Evolutionary conservation across 83 land plant species (phyloP), one percentile per base, ranked within the genome.

Genomic region (Larix sibirica): DNA sequence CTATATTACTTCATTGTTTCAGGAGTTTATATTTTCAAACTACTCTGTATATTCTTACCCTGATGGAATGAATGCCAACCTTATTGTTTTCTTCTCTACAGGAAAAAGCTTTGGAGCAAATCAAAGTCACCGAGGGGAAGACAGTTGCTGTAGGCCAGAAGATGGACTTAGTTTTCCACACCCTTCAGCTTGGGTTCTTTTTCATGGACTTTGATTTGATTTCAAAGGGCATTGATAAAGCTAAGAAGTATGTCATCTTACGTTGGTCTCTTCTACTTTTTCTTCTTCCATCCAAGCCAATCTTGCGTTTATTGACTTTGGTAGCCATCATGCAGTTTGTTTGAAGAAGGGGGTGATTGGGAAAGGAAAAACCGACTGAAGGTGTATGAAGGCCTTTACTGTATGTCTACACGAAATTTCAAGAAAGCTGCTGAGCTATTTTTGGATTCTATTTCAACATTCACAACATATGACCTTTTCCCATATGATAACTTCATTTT

Each of bases 281-380:
- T 73, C 21, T 13, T 18, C 9, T 42, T n/a, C 14, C 10, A 2
- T 73, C 44, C 7, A 42, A 50, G 0, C 3, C 12, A 73, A 50
- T 42, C 28, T 66, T 77, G 20, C 54, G 24, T 9, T 68, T 14
- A 66, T 66, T 42, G 56, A 64, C 31, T 36, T 81, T 23, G 33
- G 10, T 50, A 71, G 21, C 44, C 31, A 23, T 36, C 62, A 65
- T 54, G 12, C 89, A 95, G 95, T 73, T 84, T 97, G 86, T 97
- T 97, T 84, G 98, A 97, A 81, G 99, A 95, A 81, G 99, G 99
- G 61, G 98, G 98, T 83, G 99, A 97, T 76, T 97, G 99, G 99
- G 99, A 97, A 77, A 93, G 99, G 85, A 97, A 97, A 81, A 97
- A 97, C 80, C 90, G 99, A 16, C 83, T 97, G 79, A 97, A 97